Evolutionary conservation across 2,329 filamentous ascomycete species (phyloP), one percentile per base, ranked within the genome.

Genomic region (Epichloe gansuensis): DNA sequence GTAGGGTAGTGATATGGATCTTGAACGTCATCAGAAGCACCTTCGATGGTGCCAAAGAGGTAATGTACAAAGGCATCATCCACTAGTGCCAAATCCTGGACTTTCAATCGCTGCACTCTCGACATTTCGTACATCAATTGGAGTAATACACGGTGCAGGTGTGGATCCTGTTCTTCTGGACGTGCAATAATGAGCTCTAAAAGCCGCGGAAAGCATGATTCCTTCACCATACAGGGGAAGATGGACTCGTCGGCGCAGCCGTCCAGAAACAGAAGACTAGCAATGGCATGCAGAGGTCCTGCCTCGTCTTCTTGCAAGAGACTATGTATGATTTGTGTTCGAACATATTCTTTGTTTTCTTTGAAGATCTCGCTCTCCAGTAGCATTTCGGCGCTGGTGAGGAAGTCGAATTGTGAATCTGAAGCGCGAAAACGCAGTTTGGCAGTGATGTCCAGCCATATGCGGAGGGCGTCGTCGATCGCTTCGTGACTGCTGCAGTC

Each of bases 91-190:
- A 98, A 70, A 64, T 98, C 91, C 58, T 88, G 81, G 55, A 77
- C 71, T 51, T 79, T 83, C 54, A 98, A 71, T 56, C 83, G 80
- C 68, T 97, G 89, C 65, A 97, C 89, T 55, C 94, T 80, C 44
- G 89, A 90, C 86, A 96, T 96, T 72, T 97, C 93, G 69, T 95
- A 98, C 64, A 96, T 77, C 52, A 98, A 72, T 67, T 96, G 87
- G 61, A 98, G 75, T 50, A 97, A 73, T 55, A 93, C 71, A 38
- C 85, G 81, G 69, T 96, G 88, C 55, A 97, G 73, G 50, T 80
- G 76, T 25, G 80, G 75, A 63, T 90, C 85, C 45, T 81, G 74
- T 40, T 84, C 74, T 39, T 83, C 77, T 57, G 75, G 76, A 55
- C 78, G 77, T 43, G 73, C 75, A 62, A 84, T 78, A 55, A 97